Percentiles rank a stretch among this genome's conserved stretches.
Conservation (phyloP, 176 grass and related monocot species). For the Oryza brachyantha region DNA sequence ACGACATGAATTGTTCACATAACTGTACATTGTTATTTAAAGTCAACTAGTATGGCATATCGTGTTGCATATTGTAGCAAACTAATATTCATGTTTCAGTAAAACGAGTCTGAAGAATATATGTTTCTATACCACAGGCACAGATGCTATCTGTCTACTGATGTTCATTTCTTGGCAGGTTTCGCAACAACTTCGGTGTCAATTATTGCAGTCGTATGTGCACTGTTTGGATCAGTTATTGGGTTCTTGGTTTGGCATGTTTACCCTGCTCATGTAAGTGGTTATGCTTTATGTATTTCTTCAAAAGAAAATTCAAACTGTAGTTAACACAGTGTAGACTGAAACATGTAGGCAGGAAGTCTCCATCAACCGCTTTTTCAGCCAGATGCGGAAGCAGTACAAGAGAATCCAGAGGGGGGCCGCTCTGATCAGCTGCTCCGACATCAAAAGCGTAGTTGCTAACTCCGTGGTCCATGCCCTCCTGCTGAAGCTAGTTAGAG, state of each 20-base stretch:
- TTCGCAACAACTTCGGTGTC: constrained; percentile 27
- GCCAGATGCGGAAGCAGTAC: constrained; percentile 41
- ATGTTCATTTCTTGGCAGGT: constrained; percentile 22
- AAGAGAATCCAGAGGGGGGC: constrained; percentile 39
- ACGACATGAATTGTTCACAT: neutral
- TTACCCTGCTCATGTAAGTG: constrained; percentile 46
- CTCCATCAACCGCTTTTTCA: constrained; percentile 60
- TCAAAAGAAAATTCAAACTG: neutral
- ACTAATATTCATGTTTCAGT: neutral
- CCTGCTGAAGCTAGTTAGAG: constrained; percentile 36
- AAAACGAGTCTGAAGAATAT: neutral
- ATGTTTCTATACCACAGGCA: neutral
- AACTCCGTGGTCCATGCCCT: constrained; percentile 13
- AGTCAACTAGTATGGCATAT: neutral
- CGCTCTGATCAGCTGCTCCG: constrained; percentile 47
- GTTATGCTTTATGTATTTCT: constrained; percentile 7
- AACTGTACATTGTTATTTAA: neutral
- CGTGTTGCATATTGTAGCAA: neutral
- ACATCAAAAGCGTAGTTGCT: constrained; percentile 56
- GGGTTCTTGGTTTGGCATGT: constrained; percentile 38
- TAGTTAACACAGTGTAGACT: constrained; percentile 14
- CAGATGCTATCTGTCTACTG: neutral
- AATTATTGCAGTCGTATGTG: constrained; percentile 33
- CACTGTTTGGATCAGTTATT: constrained; percentile 29
- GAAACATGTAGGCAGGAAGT: constrained; percentile 59